phyloP scores from a whole-genome alignment of 306 rosid genomes.

The Cicer chorassanicum region DNA sequence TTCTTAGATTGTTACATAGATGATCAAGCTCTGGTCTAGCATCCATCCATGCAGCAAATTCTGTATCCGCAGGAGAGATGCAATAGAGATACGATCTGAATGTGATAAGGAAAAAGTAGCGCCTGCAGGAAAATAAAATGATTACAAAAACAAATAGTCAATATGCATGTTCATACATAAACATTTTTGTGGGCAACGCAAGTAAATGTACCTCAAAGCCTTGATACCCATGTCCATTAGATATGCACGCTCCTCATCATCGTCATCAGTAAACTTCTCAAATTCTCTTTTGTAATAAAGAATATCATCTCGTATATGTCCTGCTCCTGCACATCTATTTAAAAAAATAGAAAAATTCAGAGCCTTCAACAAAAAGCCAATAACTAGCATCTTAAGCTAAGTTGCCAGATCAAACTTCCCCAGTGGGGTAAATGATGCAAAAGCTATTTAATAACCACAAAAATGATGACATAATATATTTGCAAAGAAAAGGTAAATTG shows the following conservation, averaged over 20 bases:
- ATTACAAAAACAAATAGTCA: background rate
- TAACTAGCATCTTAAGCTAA: conserved; percentile 5
- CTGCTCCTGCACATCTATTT: conserved; percentile 85
- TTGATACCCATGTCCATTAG: conserved; percentile 80
- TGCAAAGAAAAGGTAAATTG: conserved; percentile 6
- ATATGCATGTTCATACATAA: background rate
- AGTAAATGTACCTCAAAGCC: conserved; percentile 69
- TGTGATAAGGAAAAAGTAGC: conserved; percentile 80
- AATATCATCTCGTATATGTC: conserved; percentile 86
- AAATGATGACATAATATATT: background rate
- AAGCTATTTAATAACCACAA: conserved; percentile 13
- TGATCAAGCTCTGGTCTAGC: conserved; percentile 94
- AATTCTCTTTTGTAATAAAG: conserved; percentile 71
- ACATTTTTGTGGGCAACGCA: background rate
- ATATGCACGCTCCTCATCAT: conserved; percentile 73
- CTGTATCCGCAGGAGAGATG: conserved; percentile 54
- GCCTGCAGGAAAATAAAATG: conserved; percentile 50
- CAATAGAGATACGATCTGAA: conserved; percentile 87
- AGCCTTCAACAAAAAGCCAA: conserved; percentile 17
- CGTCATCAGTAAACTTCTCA: conserved; percentile 59
- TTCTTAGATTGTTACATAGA: conserved; percentile 80
- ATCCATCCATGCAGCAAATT: conserved; percentile 75
- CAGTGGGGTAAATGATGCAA: conserved; percentile 20
- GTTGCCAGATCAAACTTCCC: conserved; percentile 19
- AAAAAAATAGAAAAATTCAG: conserved; percentile 46